These are phyloP conservation scores for Xylaria sp. DNA, from an alignment of 2,329 filamentous ascomycete species.

Conservation along the genomic window DNA sequence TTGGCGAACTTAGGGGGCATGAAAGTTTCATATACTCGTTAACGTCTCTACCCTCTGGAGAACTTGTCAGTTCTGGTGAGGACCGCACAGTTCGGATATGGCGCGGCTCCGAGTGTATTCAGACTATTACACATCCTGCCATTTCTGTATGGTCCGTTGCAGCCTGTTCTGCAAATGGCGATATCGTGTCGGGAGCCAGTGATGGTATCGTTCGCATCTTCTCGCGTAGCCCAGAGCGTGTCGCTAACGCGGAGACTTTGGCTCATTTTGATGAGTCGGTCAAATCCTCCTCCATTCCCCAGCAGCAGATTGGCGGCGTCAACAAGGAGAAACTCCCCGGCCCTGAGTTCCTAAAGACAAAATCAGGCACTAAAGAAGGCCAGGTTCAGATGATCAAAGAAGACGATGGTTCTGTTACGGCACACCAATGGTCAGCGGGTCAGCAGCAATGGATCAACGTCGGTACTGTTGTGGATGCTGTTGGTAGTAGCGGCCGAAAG, in stretches of 20 bases:
- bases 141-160: slow-evolving; percentile 96
- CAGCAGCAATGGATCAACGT: slow-evolving; percentile 84
- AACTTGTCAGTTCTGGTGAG: slow-evolving; percentile 90
- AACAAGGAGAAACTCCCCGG: slow-evolving; percentile 94
- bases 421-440: slow-evolving; percentile 84
- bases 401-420: slow-evolving; percentile 81
- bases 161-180: slow-evolving; percentile 82
- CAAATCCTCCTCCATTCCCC: slow-evolving; percentile 84
- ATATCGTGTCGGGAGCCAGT: slow-evolving; percentile 93
- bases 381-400: slow-evolving; percentile 94
- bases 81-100: slow-evolving; percentile 94
- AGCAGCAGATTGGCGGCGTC: slow-evolving; percentile 83
- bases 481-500: slow-evolving; percentile 83
- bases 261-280: slow-evolving; percentile 84
- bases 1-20: slow-evolving; percentile 85
- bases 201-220: slow-evolving; percentile 89
- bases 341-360: slow-evolving; percentile 83
- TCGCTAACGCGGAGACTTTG: slow-evolving; percentile 74
- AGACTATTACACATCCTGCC: slow-evolving; percentile 96
- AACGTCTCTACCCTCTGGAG: slow-evolving; percentile 79
- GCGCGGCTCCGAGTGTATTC: slow-evolving; percentile 83
- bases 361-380: slow-evolving; percentile 92
- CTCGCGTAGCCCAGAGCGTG: slow-evolving; percentile 74
- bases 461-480: slow-evolving; percentile 92
- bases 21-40: slow-evolving; percentile 95